phyloP scores from a whole-genome alignment of 805 yeast species.

The Barnettozyma populi region DNA sequence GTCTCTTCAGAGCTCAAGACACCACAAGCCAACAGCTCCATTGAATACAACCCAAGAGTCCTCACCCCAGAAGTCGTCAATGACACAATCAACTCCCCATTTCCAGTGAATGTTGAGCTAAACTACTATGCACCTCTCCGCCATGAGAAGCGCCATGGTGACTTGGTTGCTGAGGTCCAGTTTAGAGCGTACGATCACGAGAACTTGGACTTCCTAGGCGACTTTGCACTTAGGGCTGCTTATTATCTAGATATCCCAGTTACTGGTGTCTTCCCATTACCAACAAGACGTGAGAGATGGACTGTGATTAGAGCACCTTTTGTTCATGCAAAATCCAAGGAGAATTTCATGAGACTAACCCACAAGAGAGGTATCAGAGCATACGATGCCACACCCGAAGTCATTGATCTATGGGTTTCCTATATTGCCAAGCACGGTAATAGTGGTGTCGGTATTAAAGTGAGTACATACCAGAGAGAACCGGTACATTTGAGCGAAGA shows the following conservation, averaged over 20 bases:
- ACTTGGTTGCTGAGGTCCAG: constrained; percentile 70
- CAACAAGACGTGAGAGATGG: constrained; percentile 78
- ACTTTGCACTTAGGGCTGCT: constrained; percentile 86
- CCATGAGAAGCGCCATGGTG: constrained; percentile 61
- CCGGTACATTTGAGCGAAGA: constrained; percentile 38
- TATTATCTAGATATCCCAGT: constrained; percentile 86
- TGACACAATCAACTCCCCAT: constrained; percentile 42
- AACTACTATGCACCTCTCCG: constrained; percentile 76
- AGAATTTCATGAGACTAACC: constrained; percentile 87
- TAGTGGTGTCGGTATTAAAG: constrained; percentile 80
- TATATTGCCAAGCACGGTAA: constrained; percentile 70
- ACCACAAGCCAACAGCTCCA: constrained; percentile 6
- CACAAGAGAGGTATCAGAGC: constrained; percentile 67
- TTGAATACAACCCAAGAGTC: constrained; percentile 33
- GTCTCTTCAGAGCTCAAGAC: constrained; percentile 7
- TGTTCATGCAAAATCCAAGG: constrained; percentile 90
- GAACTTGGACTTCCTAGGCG: constrained; percentile 69
- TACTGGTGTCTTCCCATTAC: constrained; percentile 62
- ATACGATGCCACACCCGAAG: constrained; percentile 82
- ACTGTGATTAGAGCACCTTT: constrained; percentile 92
- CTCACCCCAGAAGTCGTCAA: constrained; percentile 30
- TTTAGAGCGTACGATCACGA: constrained; percentile 67
- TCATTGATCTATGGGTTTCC: constrained; percentile 75
- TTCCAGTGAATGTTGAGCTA: constrained; percentile 82
- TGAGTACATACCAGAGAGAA: constrained; percentile 55